phyloP scores from a whole-genome alignment of 768 basidiomycete genomes.

The Leccinum disarticulatum region DNA sequence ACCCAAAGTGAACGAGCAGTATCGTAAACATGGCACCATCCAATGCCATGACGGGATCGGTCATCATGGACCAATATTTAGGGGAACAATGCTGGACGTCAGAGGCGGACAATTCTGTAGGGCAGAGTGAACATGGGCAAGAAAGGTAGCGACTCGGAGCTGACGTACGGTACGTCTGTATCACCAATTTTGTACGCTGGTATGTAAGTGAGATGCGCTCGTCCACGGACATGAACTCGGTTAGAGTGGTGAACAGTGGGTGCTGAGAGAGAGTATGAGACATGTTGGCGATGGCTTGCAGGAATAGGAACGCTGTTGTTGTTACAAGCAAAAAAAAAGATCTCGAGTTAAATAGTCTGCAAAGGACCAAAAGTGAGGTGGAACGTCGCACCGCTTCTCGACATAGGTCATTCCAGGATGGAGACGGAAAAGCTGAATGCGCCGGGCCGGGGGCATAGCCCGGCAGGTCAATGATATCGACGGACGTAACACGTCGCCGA shows the following conservation, averaged over 20 bases:
- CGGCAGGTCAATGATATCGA: no score
- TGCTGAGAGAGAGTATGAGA: neutral
- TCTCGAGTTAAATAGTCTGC: no score
- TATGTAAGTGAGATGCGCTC: conserved; percentile 51
- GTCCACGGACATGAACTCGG: conserved; percentile 45
- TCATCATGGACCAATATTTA: conserved; percentile 54
- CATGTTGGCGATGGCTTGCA: neutral
- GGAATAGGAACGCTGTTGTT: neutral
- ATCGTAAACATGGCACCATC: conserved; percentile 57
- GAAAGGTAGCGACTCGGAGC: neutral
- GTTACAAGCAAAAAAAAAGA: no score
- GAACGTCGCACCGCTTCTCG: no score
- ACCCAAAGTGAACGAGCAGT: conserved; percentile 49
- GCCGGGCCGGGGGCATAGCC: no score
- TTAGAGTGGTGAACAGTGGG: conserved; percentile 14
- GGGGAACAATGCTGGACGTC: conserved; percentile 51
- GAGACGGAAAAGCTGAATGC: no score
- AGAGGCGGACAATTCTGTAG: conserved; percentile 35
- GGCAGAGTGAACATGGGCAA: neutral
- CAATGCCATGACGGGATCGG: conserved; percentile 49
- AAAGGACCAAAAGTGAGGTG: no score
- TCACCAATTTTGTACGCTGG: conserved; percentile 46
- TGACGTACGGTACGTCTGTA: conserved; percentile 23
- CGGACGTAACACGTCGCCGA: no score
- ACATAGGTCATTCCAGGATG: no score